Evolutionary conservation across 2,329 filamentous ascomycete genomes (phyloP), one percentile per base, ranked within the genome.

Genomic region (Xylaria sp.): DNA sequence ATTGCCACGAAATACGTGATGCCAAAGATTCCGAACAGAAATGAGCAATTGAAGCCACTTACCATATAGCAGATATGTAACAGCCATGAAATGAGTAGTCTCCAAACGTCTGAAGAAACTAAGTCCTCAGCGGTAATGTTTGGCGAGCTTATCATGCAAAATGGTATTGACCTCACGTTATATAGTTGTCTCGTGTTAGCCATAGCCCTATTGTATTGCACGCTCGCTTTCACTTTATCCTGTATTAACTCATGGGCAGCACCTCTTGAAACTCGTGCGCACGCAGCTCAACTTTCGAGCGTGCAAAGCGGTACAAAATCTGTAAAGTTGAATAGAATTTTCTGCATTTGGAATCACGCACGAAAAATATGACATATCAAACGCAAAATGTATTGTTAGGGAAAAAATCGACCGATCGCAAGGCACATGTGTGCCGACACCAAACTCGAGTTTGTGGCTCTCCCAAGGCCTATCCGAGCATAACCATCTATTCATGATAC

Each of bases 381-480:
- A 74, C 65, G 69, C 67, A 70, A 66, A 3, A 20, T 75, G 68
- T 71, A 76, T 76, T 76, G 72, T 64, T 73, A 71, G 65, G 73
- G 70, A 59, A 63, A 68, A 61, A 73, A 68, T 56, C 68, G 69
- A 72, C 69, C 65, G 65, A 72, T 68, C 46, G 67, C 67, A 70
- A 62, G 58, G 70, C 68, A 71, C 61, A 63, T 43, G 43, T 57
- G 45, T 66, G 68, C 53, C 66, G 69, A 70, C 46, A 60, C 69
- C 62, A 68, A 57, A 55, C 39, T 62, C 63, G 66, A 65, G 57
- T 63, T 62, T 62, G 55, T 41, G 66, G 61, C 55, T 67, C 60
- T 60, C 69, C 57, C 62, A 63, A 61, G 60, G 67, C 70, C 70
- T 70, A 64, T 69, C 70, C 68, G 66, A 70, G 66, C 61, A 69